Evolutionary conservation across 148 eudicot genomes (phyloP).

Genomic region (Rhododendron ovatum): DNA sequence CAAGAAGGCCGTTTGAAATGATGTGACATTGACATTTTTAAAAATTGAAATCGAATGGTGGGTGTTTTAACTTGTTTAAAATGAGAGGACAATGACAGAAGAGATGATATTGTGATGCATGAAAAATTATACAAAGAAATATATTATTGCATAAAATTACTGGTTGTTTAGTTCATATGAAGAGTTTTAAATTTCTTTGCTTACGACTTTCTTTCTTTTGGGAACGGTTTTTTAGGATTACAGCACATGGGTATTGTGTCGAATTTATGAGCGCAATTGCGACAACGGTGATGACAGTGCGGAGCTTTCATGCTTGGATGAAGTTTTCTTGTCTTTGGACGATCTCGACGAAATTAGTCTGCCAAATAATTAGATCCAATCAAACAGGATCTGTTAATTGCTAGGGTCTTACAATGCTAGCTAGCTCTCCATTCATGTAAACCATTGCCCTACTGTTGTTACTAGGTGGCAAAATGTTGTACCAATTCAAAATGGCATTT

Average conservation of each 20-base stretch:
- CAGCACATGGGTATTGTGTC: constrained; percentile 78
- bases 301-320: constrained; percentile 86
- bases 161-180: background rate
- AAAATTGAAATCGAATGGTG: background rate
- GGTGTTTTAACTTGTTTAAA: background rate
- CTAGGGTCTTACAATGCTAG: background rate
- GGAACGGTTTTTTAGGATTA: constrained; percentile 44
- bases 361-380: constrained; percentile 23
- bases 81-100: background rate
- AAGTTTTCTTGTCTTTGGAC: constrained; percentile 82
- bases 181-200: background rate
- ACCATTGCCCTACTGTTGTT: background rate
- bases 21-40: background rate
- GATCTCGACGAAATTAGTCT: constrained; percentile 80
- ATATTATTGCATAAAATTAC: background rate
- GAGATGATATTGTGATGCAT: background rate
- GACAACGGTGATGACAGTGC: constrained; percentile 43
- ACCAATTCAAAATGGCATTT: background rate
- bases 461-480: background rate
- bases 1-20: background rate
- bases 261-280: constrained; percentile 51
- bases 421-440: background rate
- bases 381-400: background rate
- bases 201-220: background rate
- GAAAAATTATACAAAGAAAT: background rate